phyloP scores from a whole-genome alignment of 225 moss, liverwort and hornwort genomes.

The Takakia lepidozioides region DNA sequence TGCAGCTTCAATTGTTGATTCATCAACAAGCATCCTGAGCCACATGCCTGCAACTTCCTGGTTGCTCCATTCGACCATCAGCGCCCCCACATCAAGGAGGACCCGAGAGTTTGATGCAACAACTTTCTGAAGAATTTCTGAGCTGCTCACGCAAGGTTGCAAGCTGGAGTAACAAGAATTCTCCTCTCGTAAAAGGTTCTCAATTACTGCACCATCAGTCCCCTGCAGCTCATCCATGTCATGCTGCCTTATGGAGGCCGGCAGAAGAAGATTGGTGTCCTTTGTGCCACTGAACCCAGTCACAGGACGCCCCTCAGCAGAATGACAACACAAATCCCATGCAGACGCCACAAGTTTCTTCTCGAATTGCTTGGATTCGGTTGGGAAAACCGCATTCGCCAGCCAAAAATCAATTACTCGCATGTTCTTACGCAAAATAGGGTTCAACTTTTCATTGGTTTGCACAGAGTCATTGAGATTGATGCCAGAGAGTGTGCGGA shows the following conservation, averaged over 20 bases:
- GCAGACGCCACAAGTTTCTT: conserved; percentile 27
- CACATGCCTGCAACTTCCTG: conserved; percentile 18
- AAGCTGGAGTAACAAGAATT: conserved; percentile 2
- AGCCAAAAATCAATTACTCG: conserved; percentile 34
- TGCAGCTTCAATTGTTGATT: conserved; percentile 3
- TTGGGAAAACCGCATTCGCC: conserved; percentile 8
- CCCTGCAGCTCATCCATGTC: conserved; percentile 19
- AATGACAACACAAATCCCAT: conserved; percentile 16
- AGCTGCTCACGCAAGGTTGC: conserved; percentile 4
- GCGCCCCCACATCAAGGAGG: conserved; percentile 30
- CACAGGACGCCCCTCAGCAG: conserved; percentile 1
- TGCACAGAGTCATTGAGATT: conserved; percentile 25
- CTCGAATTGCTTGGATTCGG: conserved; percentile 22
- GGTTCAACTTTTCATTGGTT: conserved; percentile 6
- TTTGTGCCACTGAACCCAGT: conserved; percentile 37
- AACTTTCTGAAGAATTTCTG: conserved; percentile 7
- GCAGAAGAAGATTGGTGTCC: conserved; percentile 28
- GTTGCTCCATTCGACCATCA: conserved; percentile 30
- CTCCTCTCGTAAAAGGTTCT: conserved; percentile 11
- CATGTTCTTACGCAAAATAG: conserved; percentile 25
- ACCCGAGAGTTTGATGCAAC: conserved; percentile 9
- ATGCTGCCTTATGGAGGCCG: conserved; percentile 14
- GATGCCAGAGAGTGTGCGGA: conserved; percentile 7
- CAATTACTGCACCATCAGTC: conserved; percentile 19
- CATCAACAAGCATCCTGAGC: conserved; percentile 3